Conservation (phyloP, 768 basidiomycete genomes). For the Chlorophyllum brunneum region DNA sequence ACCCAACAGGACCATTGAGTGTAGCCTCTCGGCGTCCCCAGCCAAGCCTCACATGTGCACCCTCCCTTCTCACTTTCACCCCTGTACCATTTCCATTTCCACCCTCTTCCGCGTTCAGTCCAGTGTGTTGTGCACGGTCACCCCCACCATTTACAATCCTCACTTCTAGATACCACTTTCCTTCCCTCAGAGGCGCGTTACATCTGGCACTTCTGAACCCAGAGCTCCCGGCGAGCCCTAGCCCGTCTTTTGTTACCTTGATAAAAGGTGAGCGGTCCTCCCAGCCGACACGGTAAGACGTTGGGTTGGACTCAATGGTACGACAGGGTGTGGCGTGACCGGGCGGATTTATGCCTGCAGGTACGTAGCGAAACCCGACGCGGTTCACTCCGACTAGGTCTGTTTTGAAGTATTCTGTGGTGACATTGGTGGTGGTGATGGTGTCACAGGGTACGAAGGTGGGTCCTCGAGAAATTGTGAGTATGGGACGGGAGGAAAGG, state of each 20-base stretch:
- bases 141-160: slow-evolving; percentile 74
- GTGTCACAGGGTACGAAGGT: slow-evolving; percentile 52
- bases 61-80: slow-evolving; percentile 54
- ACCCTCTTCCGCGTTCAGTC: slow-evolving; percentile 1
- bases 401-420: slow-evolving; percentile 51
- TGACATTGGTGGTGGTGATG: slow-evolving; percentile 35
- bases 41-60: slow-evolving; percentile 75
- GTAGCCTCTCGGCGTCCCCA: slow-evolving; percentile 91
- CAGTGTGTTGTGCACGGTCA: slow-evolving; percentile 28
- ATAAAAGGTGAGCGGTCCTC: slow-evolving; percentile 85
- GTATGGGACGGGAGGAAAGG: slow-evolving; percentile 63
- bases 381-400: slow-evolving; percentile 73
- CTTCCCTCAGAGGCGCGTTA: slow-evolving; percentile 86
- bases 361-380: slow-evolving; percentile 75
- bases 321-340: slow-evolving; percentile 62
- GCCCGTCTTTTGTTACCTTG: slow-evolving; percentile 74
- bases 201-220: slow-evolving; percentile 90
- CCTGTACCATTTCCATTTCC: slow-evolving; percentile 28
- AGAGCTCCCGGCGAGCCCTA: slow-evolving; percentile 73
- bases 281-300: slow-evolving; percentile 75
- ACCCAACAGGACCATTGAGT: slow-evolving; percentile 88
- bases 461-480: slow-evolving; percentile 73
- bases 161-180: slow-evolving; percentile 94
- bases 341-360: slow-evolving; percentile 67
- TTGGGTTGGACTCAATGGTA: slow-evolving; percentile 77